These are phyloP conservation scores for Rheum nobile DNA, from an alignment of 148 eudicot genomes.

Conservation along the genomic window DNA sequence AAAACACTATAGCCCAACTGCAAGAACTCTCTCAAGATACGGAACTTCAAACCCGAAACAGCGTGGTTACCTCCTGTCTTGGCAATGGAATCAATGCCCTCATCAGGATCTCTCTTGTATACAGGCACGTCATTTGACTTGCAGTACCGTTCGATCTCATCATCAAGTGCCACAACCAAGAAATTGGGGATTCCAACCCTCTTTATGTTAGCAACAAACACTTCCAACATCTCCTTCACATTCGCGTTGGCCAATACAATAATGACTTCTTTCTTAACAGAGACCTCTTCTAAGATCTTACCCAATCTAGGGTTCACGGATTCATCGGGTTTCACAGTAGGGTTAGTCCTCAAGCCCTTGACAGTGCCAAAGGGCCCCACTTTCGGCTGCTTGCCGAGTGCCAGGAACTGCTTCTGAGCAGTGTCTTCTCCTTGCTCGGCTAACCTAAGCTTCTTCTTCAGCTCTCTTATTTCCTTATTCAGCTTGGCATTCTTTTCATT, in stretches of 20 bases:
- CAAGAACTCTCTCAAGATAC: slow-evolving; percentile 78
- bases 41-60: slow-evolving; percentile 77
- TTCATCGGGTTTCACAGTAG: slow-evolving; percentile 69
- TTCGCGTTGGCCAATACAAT: slow-evolving; percentile 76
- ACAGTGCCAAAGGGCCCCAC: slow-evolving; percentile 88
- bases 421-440: slow-evolving; percentile 57
- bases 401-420: slow-evolving; percentile 47
- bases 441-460: slow-evolving; percentile 41
- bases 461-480: slow-evolving; percentile 56
- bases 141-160: slow-evolving; percentile 47
- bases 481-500: slow-evolving; percentile 55
- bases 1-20: slow-evolving; percentile 88
- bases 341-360: slow-evolving; percentile 75
- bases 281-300: slow-evolving; percentile 45
- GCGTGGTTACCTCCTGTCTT: slow-evolving; percentile 65
- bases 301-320: slow-evolving; percentile 73
- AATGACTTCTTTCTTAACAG: slow-evolving; percentile 61
- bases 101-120: slow-evolving; percentile 76
- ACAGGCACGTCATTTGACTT: slow-evolving; percentile 50
- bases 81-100: slow-evolving; percentile 53
- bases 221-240: slow-evolving; percentile 64
- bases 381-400: slow-evolving; percentile 50
- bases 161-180: slow-evolving; percentile 77
- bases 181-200: slow-evolving; percentile 59
- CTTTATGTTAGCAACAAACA: slow-evolving; percentile 54